Percentiles rank a stretch among this genome's conserved stretches.
These are phyloP conservation scores for Saussurea involucrata DNA, from an alignment of 129 eudicot genomes.

Conservation along the genomic window DNA sequence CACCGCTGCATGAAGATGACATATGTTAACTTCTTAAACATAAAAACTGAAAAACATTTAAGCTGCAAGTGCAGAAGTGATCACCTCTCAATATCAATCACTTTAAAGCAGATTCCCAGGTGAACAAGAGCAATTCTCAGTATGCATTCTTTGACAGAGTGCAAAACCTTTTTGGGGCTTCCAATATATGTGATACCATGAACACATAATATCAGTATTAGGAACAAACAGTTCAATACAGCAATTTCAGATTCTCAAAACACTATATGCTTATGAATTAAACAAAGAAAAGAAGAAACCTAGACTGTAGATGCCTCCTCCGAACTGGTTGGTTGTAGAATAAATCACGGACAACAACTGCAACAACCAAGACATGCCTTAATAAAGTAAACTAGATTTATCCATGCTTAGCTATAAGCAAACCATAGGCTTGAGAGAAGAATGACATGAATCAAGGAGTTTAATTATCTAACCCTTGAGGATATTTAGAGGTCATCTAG, in stretches of 20 bases:
- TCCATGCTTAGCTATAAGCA: neutral
- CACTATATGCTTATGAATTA: neutral
- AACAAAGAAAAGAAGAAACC: conserved; percentile 34
- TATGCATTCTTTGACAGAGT: conserved; percentile 62
- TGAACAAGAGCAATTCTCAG: conserved; percentile 82
- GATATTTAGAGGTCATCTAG: neutral
- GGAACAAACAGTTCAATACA: neutral
- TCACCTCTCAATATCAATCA: conserved; percentile 75
- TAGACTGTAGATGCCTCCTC: conserved; percentile 75
- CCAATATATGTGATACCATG: conserved; percentile 13
- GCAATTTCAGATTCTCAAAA: neutral
- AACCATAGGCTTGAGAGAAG: neutral
- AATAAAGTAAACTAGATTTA: neutral
- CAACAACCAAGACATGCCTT: conserved; percentile 22
- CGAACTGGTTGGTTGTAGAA: conserved; percentile 98
- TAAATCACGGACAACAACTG: conserved; percentile 81
- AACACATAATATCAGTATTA: conserved; percentile 26
- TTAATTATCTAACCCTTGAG: neutral
- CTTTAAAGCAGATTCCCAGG: conserved; percentile 50
- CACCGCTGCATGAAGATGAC: conserved; percentile 51
- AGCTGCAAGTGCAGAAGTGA: conserved; percentile 4
- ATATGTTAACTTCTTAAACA: neutral
- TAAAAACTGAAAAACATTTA: neutral
- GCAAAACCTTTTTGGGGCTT: conserved; percentile 81
- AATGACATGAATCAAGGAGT: neutral